Conservation (phyloP, 2,329 filamentous ascomycete species). For the Macrophomina phaseolina region DNA sequence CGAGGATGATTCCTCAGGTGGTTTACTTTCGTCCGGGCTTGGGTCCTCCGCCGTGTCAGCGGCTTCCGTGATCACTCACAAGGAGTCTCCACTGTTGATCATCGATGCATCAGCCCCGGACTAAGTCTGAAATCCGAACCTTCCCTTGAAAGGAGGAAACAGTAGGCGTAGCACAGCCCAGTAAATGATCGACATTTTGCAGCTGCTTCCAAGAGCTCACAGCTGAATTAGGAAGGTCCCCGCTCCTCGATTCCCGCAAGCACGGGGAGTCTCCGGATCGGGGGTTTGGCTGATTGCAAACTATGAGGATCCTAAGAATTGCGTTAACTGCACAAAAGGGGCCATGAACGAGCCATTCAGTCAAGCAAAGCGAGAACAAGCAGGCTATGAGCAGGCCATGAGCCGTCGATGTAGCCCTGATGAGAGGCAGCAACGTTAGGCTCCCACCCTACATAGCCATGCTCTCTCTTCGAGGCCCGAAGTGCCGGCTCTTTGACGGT, state of each 20-base stretch:
- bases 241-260: not conserved
- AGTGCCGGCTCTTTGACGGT: not conserved
- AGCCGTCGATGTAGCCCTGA: not conserved
- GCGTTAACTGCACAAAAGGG: no score
- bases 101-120: not conserved
- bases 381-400: no score
- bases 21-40: no score
- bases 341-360: no score
- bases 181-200: conserved; percentile 1
- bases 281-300: not conserved
- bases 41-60: no score
- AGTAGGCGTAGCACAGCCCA: not conserved
- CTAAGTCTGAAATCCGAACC: not conserved
- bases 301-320: not conserved
- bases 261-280: not conserved
- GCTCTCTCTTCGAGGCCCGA: not conserved
- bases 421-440: not conserved
- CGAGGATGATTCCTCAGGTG: no score
- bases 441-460: not conserved
- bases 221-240: conserved; percentile 1
- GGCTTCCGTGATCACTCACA: no score
- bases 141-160: not conserved
- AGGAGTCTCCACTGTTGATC: not conserved
- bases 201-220: not conserved
- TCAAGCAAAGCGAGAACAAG: no score